Evolutionary conservation across 2,329 filamentous ascomycete species (phyloP).

Genomic region (Xylariomycetidae sp.): DNA sequence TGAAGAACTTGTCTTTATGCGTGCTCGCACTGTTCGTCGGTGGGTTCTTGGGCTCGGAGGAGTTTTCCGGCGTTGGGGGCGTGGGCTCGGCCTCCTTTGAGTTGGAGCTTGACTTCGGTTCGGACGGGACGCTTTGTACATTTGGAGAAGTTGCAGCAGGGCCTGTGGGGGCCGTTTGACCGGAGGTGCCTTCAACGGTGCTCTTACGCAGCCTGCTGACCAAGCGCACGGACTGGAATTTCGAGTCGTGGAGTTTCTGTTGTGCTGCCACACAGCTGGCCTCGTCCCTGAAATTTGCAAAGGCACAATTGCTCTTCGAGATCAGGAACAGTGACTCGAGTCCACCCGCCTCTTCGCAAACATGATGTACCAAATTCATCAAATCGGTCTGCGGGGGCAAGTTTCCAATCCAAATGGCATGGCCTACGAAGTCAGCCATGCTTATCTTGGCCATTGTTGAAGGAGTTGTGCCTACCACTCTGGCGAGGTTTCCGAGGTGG

Average conservation of each 20-base stretch:
- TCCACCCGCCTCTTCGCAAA: slow-evolving; percentile 70
- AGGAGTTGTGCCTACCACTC: slow-evolving; percentile 43
- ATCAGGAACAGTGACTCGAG: slow-evolving; percentile 91
- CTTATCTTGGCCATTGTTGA: slow-evolving; percentile 3
- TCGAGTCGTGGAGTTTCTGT: slow-evolving; percentile 81
- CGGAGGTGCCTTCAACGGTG: slow-evolving; percentile 32
- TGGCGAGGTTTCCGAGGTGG: slow-evolving; percentile 53
- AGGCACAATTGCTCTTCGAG: slow-evolving; percentile 94
- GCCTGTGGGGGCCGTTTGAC: slow-evolving; percentile 47
- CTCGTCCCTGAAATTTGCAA: slow-evolving; percentile 90
- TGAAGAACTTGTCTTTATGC: slow-evolving; percentile 72
- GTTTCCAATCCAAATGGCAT: slow-evolving; percentile 95
- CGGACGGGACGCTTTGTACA: slow-evolving; percentile 14
- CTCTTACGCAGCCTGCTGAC: slow-evolving; percentile 74
- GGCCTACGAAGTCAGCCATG: slow-evolving; percentile 43
- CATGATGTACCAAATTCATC: slow-evolving; percentile 82
- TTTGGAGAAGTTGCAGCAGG: slow-evolving; percentile 38
- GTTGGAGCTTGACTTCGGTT: slow-evolving; percentile 11
- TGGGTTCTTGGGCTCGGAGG: slow-evolving; percentile 10
- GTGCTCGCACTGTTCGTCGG: slow-evolving; percentile 12
- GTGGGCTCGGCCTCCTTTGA: slow-evolving; percentile 6
- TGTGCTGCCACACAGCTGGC: slow-evolving; percentile 69
- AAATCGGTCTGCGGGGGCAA: slow-evolving; percentile 78
- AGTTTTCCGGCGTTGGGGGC: slow-evolving; percentile 9
- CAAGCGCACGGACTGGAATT: slow-evolving; percentile 77